Conservation (phyloP, 2,329 filamentous ascomycete genomes). For the Ceratocystis diversiconidia region DNA sequence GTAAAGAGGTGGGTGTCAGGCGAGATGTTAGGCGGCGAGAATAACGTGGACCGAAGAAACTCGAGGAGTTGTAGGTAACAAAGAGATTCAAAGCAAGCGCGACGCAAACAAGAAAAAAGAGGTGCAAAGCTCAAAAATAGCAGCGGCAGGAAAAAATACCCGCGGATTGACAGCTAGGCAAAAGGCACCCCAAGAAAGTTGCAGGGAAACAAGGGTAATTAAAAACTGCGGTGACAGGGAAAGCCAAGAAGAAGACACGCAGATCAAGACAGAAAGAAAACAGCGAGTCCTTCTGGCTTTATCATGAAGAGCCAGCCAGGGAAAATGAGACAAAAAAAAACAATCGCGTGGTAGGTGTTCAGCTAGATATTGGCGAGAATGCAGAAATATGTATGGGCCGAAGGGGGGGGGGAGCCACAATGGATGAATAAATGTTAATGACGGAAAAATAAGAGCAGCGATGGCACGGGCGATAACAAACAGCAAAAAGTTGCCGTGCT, state of each 20-base stretch:
- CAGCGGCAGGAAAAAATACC: background rate
- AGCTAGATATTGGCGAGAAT: background rate
- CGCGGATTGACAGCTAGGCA: background rate
- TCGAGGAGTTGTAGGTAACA: too few relatives aligned
- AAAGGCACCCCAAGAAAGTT: background rate
- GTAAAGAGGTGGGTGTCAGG: too few relatives aligned
- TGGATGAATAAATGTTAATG: conserved; percentile 16
- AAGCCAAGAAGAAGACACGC: background rate
- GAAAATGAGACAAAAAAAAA: background rate
- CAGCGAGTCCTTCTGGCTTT: background rate
- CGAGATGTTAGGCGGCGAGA: too few relatives aligned
- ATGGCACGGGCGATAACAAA: conserved; percentile 4
- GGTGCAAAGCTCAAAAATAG: background rate
- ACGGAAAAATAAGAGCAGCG: conserved; percentile 7
- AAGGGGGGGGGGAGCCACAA: background rate
- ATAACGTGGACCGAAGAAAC: too few relatives aligned
- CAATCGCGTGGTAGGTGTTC: background rate
- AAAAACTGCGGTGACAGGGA: background rate
- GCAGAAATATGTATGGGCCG: too few relatives aligned
- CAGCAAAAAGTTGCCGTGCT: conserved; percentile 5
- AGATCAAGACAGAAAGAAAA: background rate
- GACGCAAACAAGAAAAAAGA: too few relatives aligned
- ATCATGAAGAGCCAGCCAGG: background rate
- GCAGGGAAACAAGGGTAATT: conserved; percentile 1
- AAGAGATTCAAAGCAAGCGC: too few relatives aligned